These are phyloP conservation scores for Geoglossum cookeanum DNA, from an alignment of 2,329 filamentous ascomycete species.

Conservation along the genomic window DNA sequence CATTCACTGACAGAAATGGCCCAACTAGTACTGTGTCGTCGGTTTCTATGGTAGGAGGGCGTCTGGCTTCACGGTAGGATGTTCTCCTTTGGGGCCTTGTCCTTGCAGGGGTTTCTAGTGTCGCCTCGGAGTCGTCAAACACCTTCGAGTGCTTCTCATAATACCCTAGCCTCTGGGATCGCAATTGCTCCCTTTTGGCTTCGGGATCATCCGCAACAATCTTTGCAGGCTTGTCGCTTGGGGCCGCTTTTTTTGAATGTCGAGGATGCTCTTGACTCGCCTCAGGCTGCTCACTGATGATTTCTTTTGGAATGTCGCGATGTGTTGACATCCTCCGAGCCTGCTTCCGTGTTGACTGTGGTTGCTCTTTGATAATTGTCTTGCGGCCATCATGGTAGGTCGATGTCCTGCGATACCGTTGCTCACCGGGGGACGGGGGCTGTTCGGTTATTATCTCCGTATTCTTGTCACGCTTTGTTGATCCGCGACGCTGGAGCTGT, in stretches of 20 bases:
- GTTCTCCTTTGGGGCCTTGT: not conserved
- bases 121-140: not conserved
- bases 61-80: not conserved
- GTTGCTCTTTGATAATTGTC: not conserved
- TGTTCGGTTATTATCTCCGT: conserved; percentile 2
- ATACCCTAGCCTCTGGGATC: not conserved
- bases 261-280: not conserved
- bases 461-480: not conserved
- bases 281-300: not conserved
- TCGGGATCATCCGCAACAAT: not conserved
- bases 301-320: not conserved
- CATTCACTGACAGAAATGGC: not conserved
- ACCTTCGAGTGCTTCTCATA: not conserved
- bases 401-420: not conserved
- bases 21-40: not conserved
- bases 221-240: not conserved
- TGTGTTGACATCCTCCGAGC: not conserved
- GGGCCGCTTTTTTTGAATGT: not conserved
- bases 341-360: not conserved
- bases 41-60: not conserved
- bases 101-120: not conserved
- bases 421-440: not conserved
- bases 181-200: not conserved
- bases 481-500: not conserved
- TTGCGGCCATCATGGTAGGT: not conserved